Conservation (phyloP, 2,329 filamentous ascomycete species). For the Scopulariopsis brevicaulis region DNA sequence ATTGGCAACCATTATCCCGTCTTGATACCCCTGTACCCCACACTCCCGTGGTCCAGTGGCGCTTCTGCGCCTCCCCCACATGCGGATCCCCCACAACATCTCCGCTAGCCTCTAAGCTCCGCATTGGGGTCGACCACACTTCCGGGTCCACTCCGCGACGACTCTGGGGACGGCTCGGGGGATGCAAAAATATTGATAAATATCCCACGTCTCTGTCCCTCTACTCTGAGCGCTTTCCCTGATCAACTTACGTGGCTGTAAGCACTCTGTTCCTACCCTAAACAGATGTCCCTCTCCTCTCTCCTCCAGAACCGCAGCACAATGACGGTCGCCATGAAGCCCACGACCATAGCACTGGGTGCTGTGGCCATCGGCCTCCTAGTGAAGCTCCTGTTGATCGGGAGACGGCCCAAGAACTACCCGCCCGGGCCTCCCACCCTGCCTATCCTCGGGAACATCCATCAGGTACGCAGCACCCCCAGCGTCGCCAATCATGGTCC, state of each 20-base stretch:
- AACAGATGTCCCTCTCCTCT: neutral
- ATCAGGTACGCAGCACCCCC: slow-evolving; percentile 15
- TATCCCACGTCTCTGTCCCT: neutral
- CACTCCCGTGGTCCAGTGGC: neutral
- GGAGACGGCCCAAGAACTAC: slow-evolving; percentile 10
- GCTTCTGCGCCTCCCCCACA: neutral
- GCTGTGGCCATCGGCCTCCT: neutral
- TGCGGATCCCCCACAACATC: neutral
- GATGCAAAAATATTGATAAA: neutral
- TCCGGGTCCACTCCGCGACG: neutral
- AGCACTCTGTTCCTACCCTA: neutral
- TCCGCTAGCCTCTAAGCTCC: neutral
- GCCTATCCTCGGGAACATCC: slow-evolving; percentile 38
- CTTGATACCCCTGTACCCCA: neutral
- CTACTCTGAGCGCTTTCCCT: neutral
- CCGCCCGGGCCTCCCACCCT: slow-evolving; percentile 39
- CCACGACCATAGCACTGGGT: neutral
- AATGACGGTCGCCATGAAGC: neutral
- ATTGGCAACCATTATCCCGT: neutral
- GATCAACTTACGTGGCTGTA: neutral
- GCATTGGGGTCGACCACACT: neutral
- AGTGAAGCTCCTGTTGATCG: neutral
- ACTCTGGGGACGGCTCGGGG: neutral
- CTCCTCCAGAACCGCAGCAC: neutral
- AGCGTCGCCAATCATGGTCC: neutral